These are phyloP conservation scores for Dactylellina haptotyla DNA, from an alignment of 2,329 filamentous ascomycete species.

Conservation along the genomic window DNA sequence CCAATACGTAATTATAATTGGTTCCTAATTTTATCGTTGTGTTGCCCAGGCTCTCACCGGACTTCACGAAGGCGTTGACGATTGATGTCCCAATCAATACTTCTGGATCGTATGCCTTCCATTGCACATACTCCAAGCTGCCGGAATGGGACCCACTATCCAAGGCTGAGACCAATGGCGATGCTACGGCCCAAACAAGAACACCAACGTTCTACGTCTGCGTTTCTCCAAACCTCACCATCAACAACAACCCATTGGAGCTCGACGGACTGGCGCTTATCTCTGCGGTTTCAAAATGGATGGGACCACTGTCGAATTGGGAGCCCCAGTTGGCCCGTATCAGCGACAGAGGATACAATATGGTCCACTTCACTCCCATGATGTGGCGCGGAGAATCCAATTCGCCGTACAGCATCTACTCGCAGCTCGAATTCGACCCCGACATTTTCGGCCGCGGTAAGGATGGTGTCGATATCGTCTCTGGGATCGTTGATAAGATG, in stretches of 20 bases:
- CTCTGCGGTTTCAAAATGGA: slow-evolving; percentile 96
- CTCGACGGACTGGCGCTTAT: slow-evolving; percentile 89
- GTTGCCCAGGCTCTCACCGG: slow-evolving; percentile 77
- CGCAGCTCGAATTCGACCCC: slow-evolving; percentile 88
- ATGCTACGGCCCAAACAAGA: slow-evolving; percentile 68
- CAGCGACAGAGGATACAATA: slow-evolving; percentile 92
- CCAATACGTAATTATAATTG: neutral
- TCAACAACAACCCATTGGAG: slow-evolving; percentile 79
- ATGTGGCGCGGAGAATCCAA: slow-evolving; percentile 90
- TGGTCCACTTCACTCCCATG: slow-evolving; percentile 97
- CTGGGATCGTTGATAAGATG: slow-evolving; percentile 79
- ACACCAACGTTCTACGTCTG: slow-evolving; percentile 91
- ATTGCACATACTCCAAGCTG: slow-evolving; percentile 90
- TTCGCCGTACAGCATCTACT: slow-evolving; percentile 95
- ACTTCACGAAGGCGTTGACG: slow-evolving; percentile 91
- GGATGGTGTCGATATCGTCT: slow-evolving; percentile 75
- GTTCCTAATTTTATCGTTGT: slow-evolving; percentile 45
- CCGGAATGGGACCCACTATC: slow-evolving; percentile 75
- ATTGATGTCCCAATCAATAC: slow-evolving; percentile 84
- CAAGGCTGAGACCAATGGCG: slow-evolving; percentile 62
- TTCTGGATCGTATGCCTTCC: slow-evolving; percentile 89
- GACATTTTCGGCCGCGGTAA: slow-evolving; percentile 79
- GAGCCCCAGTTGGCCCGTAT: slow-evolving; percentile 88
- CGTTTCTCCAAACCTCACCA: slow-evolving; percentile 81
- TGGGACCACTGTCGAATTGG: slow-evolving; percentile 91